Conservation (phyloP, 148 eudicot species). For the Bassia scoparia region DNA sequence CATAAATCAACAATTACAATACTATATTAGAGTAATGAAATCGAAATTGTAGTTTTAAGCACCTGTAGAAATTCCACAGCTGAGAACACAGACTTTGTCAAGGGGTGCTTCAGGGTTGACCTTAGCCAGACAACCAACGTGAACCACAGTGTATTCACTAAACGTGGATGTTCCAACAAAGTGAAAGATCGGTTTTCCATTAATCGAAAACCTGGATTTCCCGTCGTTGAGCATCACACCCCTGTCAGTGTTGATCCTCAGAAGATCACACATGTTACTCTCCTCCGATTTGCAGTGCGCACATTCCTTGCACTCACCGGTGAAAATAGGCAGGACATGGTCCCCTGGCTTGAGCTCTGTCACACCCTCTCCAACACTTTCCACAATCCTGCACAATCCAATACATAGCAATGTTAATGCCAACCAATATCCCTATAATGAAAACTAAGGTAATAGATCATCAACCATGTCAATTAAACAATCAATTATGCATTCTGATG, state of each 20-base stretch:
- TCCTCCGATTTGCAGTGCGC: constrained; percentile 68
- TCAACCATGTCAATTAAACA: not conserved
- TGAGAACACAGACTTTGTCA: constrained; percentile 76
- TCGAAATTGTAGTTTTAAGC: not conserved
- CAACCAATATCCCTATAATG: not conserved
- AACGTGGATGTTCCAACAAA: constrained; percentile 71
- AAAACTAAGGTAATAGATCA: not conserved
- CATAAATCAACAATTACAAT: not conserved
- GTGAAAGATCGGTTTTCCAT: constrained; percentile 59
- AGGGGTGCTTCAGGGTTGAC: constrained; percentile 70
- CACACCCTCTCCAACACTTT: constrained; percentile 79
- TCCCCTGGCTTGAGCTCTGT: constrained; percentile 62
- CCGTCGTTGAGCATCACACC: constrained; percentile 60
- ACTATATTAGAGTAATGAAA: not conserved
- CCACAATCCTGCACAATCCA: constrained; percentile 48
- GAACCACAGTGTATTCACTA: constrained; percentile 61
- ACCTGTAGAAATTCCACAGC: constrained; percentile 77
- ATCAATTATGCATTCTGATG: not conserved
- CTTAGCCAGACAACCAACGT: constrained; percentile 63
- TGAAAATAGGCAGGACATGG: constrained; percentile 67
- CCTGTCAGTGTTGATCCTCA: constrained; percentile 69
- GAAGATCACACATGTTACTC: constrained; percentile 71
- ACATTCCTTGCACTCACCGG: constrained; percentile 67
- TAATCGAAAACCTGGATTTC: constrained; percentile 48
- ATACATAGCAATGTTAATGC: not conserved